phyloP scores from a whole-genome alignment of 139 green algal genomes.

The Chlamydomonas eustigma region DNA sequence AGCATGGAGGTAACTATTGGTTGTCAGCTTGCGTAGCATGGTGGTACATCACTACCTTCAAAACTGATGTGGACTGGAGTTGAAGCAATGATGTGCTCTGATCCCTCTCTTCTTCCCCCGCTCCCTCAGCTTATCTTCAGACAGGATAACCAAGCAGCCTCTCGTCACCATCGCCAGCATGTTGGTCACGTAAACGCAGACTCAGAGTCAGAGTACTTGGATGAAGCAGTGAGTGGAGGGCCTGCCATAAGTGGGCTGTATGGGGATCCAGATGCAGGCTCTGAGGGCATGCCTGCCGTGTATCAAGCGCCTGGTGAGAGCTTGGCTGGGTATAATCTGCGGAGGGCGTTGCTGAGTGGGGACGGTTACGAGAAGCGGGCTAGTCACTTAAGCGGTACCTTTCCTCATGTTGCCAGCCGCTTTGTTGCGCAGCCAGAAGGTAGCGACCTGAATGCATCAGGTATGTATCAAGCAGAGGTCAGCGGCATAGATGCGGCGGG shows the following conservation, averaged over 20 bases:
- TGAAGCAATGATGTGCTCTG: too few species aligned
- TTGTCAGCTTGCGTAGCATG: too few species aligned
- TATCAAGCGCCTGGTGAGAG: too few species aligned
- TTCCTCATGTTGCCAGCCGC: too few species aligned
- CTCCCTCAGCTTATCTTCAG: slow-evolving; percentile 4
- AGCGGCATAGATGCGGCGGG: not conserved
- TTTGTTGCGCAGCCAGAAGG: too few species aligned
- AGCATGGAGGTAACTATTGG: not conserved
- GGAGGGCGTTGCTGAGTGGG: not conserved
- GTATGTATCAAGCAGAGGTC: not conserved
- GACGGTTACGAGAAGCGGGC: not conserved
- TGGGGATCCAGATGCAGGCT: not conserved
- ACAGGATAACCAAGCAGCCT: not conserved
- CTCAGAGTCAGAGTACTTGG: slow-evolving; percentile 8
- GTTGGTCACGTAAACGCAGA: not conserved
- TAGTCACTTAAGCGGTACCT: not conserved
- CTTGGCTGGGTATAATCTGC: not conserved
- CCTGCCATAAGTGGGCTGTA: not conserved
- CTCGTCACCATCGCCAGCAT: not conserved
- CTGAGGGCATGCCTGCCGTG: too few species aligned
- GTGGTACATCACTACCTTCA: too few species aligned
- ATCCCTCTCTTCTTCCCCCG: not conserved
- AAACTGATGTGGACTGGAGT: too few species aligned
- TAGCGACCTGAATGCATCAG: not conserved
- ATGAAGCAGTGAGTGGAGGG: not conserved